Conservation (phyloP, 202 grass and related monocot species). For the Setaria italica region DNA sequence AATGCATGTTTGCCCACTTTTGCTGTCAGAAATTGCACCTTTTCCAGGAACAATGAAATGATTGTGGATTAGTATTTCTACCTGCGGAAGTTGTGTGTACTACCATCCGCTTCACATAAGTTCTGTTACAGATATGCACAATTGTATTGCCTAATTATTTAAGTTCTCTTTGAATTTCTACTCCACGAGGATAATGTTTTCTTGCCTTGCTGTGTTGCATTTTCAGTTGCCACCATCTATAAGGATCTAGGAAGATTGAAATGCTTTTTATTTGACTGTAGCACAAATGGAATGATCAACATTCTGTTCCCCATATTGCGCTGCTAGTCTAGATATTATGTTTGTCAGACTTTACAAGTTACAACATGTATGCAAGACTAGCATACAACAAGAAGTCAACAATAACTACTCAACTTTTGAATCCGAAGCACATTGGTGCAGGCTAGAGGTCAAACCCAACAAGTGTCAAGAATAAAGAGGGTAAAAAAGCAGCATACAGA, state of each 20-base stretch:
- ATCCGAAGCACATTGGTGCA: neutral
- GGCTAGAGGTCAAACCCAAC: neutral
- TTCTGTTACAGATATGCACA: neutral
- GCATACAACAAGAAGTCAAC: neutral
- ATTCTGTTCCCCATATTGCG: neutral
- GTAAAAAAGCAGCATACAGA: neutral
- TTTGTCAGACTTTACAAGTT: neutral
- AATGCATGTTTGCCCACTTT: neutral
- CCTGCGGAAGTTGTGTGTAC: neutral
- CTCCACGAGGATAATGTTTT: neutral
- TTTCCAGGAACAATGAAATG: neutral
- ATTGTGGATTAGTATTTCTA: neutral
- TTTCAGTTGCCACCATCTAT: neutral
- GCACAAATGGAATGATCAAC: neutral
- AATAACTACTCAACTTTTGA: neutral
- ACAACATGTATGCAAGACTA: conserved; percentile 13
- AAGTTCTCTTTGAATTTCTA: conserved; percentile 9
- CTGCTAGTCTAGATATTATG: conserved; percentile 9
- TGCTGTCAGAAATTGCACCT: neutral
- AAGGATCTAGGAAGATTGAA: neutral
- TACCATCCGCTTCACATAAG: neutral
- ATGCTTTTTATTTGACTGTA: neutral
- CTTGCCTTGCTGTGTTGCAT: neutral
- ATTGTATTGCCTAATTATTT: neutral
- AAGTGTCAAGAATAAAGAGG: neutral